phyloP scores from a whole-genome alignment of 768 basidiomycete species.

The Pleurotus platypus region DNA sequence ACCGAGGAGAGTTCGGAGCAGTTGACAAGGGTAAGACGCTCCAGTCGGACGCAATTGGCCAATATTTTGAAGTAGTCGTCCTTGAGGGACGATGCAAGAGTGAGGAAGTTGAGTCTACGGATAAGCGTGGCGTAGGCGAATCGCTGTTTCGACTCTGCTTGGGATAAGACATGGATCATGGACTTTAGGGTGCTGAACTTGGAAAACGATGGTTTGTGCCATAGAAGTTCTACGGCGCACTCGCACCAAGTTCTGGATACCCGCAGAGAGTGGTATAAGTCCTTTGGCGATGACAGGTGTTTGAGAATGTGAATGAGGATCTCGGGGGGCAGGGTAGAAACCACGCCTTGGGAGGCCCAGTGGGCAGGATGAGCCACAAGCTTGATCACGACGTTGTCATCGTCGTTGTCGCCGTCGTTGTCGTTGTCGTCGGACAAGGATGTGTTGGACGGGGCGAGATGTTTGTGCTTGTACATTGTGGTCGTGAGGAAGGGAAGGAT shows the following conservation, averaged over 20 bases:
- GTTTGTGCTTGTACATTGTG: slow-evolving; percentile 42
- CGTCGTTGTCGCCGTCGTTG: slow-evolving; percentile 43
- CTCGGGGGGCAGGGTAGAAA: slow-evolving; percentile 71
- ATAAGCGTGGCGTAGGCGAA: slow-evolving; percentile 89
- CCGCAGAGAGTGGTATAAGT: slow-evolving; percentile 71
- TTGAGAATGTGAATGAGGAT: slow-evolving; percentile 91
- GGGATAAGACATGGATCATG: slow-evolving; percentile 70
- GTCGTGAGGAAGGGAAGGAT: slow-evolving; percentile 22
- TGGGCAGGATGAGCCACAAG: slow-evolving; percentile 61
- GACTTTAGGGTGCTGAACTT: slow-evolving; percentile 68
- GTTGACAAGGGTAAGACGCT: slow-evolving; percentile 84
- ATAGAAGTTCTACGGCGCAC: slow-evolving; percentile 91
- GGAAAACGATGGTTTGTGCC: slow-evolving; percentile 84
- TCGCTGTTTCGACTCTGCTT: slow-evolving; percentile 49
- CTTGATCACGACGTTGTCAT: slow-evolving; percentile 29
- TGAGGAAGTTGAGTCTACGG: slow-evolving; percentile 85
- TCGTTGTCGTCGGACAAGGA: slow-evolving; percentile 77
- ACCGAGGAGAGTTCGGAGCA: slow-evolving; percentile 66
- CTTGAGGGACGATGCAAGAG: slow-evolving; percentile 62
- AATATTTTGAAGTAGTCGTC: slow-evolving; percentile 75
- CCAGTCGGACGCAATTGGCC: slow-evolving; percentile 72
- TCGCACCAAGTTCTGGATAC: slow-evolving; percentile 94
- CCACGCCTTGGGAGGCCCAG: slow-evolving; percentile 44
- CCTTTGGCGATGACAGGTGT: slow-evolving; percentile 68
- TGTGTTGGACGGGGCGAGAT: slow-evolving; percentile 71